A percentile compares a stretch with the other conserved stretches of the same genome.
These are phyloP conservation scores for Yamadazyma kitorensis DNA, from an alignment of 805 yeast genomes.

Conservation along the genomic window DNA sequence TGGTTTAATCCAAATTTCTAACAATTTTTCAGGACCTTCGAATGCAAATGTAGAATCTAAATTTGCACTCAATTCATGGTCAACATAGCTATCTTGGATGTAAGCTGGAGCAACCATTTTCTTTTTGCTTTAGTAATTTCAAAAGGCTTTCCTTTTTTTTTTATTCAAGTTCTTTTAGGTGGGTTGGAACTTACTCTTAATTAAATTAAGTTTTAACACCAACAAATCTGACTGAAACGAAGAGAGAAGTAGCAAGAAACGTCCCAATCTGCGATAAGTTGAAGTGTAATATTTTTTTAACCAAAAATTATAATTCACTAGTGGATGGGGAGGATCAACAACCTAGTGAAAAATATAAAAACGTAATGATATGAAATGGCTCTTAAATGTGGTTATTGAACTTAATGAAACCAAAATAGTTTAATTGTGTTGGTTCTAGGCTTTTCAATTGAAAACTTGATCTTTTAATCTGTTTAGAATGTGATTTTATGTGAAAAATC, in stretches of 20 bases:
- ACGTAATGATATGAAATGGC: slow-evolving; percentile 4
- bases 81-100: slow-evolving; percentile 54
- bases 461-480: too few species aligned
- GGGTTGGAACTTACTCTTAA: slow-evolving; percentile 43
- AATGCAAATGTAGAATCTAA: slow-evolving; percentile 90
- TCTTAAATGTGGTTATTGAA: too few species aligned
- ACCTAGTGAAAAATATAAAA: slow-evolving; percentile 28
- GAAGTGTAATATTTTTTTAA: slow-evolving; percentile 13
- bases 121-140: slow-evolving; percentile 3
- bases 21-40: slow-evolving; percentile 94
- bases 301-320: slow-evolving; percentile 22
- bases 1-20: slow-evolving; percentile 85
- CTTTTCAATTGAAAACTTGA: too few species aligned
- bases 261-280: slow-evolving; percentile 27
- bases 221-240: slow-evolving; percentile 32
- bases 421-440: too few species aligned
- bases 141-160: slow-evolving; percentile 8
- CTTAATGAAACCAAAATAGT: too few species aligned
- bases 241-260: slow-evolving; percentile 50
- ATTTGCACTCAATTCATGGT: slow-evolving; percentile 73
- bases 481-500: too few species aligned
- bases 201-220: background rate
- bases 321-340: slow-evolving; percentile 37
- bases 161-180: slow-evolving; percentile 18
- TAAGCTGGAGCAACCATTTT: slow-evolving; percentile 44